Base-by-base conservation (phyloP, 805 yeast genomes). In the Wickerhamomyces hampshirensis region DNA sequence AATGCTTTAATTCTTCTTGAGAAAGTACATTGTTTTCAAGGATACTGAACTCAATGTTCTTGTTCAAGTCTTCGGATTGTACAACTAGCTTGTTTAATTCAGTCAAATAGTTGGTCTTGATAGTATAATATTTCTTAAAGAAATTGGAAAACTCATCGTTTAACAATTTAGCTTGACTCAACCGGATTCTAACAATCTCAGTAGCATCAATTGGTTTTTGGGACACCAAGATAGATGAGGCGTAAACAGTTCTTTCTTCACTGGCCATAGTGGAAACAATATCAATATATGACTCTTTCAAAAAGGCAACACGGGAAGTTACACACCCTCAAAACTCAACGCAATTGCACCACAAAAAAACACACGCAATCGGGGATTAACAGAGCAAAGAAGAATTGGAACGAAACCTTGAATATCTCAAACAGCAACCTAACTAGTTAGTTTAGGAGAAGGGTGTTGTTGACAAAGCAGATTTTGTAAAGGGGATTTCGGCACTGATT, bases 71-170 rank as follows among this genome's bases (percentile, higher is more conserved):
- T 27, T 51, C 38, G 9, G 48, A 46, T 12, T 37, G 31, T n/a
- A 35, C 38, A 10, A 53, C 51, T 21, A 55, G 41, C 17, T 28
- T 40, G 21, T 38, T 37, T 33, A 55, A 39, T 23, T 53, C 49
- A 17, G 33, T 33, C 7, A 51, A 34, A 33, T 55, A 53, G 15
- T 38, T 37, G 1, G 52, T 39, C 35, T 53, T 53, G 30, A 54
- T 48, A 13, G 40, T 32, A 26, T 54, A 44, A 39, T 54, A 54
- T 19, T 72, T 77, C 27, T 73, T 69, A 38, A 84, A 66, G 69
- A 85, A 73, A 28, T 66, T 68, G 26, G 84, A 77, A 43, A 84
- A 66, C 34, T 75, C 79, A 39, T 71, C 73, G 50, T 81, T 81
- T 33, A 78, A 60, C 30, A 66, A 50, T 48, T 72, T 71, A 31